These are phyloP conservation scores for Bryoglossum gracile DNA, from an alignment of 495 filamentous ascomycete species.

Conservation along the genomic window DNA sequence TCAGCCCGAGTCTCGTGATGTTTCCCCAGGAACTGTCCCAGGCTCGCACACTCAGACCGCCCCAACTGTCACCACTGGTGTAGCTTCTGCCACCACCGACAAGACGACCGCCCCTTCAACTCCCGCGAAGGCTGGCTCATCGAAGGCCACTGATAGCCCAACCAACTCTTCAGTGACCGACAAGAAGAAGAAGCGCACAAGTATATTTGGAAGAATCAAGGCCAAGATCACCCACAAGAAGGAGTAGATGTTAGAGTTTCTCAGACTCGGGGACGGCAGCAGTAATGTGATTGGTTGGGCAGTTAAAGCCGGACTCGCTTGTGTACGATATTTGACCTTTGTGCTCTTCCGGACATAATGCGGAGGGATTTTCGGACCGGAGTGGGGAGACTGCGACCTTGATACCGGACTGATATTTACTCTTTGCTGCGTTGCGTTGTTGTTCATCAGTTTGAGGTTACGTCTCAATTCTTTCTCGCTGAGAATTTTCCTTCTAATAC, in stretches of 20 bases:
- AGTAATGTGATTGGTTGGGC: background rate
- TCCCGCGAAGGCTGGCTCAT: slow-evolving; percentile 12
- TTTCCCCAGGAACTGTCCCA: slow-evolving; percentile 22
- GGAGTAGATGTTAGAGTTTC: slow-evolving; percentile 3
- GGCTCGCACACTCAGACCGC: slow-evolving; percentile 17
- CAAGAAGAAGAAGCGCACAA: slow-evolving; percentile 49
- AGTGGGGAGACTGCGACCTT: slow-evolving; percentile 7
- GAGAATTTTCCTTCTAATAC: too few relatives aligned
- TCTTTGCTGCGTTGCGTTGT: background rate
- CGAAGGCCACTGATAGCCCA: slow-evolving; percentile 10
- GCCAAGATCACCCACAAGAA: slow-evolving; percentile 39
- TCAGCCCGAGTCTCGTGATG: slow-evolving; percentile 22
- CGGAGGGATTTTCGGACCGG: background rate
- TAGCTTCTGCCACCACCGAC: slow-evolving; percentile 13
- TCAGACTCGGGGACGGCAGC: background rate
- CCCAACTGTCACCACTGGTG: slow-evolving; percentile 17
- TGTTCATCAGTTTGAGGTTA: slow-evolving; percentile 5
- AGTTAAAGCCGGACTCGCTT: background rate
- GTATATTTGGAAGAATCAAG: slow-evolving; percentile 53
- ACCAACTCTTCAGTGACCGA: slow-evolving; percentile 26
- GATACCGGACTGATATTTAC: slow-evolving; percentile 8
- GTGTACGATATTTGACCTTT: slow-evolving; percentile 22
- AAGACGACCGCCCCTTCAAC: slow-evolving; percentile 9
- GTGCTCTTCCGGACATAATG: slow-evolving; percentile 1
- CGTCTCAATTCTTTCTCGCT: too few relatives aligned